Evolutionary conservation across 257 asterid species (phyloP), one percentile per base, ranked within the genome.

Genomic region (Thymus mandschuricus): DNA sequence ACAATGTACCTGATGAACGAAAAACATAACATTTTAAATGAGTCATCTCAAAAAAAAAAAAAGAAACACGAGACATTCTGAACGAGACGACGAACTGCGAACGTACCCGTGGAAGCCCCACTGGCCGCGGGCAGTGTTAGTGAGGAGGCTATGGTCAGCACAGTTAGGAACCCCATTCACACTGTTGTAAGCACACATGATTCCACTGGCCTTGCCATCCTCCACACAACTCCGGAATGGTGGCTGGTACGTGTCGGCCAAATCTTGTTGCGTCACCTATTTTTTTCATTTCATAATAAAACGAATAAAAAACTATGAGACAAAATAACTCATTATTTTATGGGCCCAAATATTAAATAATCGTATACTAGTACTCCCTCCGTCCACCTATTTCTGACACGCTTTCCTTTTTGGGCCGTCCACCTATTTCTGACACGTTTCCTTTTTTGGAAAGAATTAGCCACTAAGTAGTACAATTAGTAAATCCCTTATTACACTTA

Each of bases 171-270:
- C 75, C 0, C 96, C 97, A 69, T 92, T 90, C 3, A 92, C 93
- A 13, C 96, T 75, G 66, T 92, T 92, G 77, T 90, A 92, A 62
- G 98, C 96, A 75, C 98, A 92, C 98, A 92, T 92, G 48, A 92
- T 84, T n/a, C 98, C 97, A 76, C 96, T 92, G 1, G 98, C 98
- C 69, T 66, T 75, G 43, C 85, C 97, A 66, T 92, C 87, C 71
- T 80, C 65, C 45, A 92, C 76, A 73, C 98, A 90, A 12, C 87
- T 85, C 43, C 69, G 74, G 52, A 92, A 92, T 10, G 98, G 97
- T n/a, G 97, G 97, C 71, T 92, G 94, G 81, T 72, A 92, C 55
- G 98, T 86, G 81, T 92, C 98, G 3, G 90, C 93, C 87, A 92
- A 49, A 77, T 92, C 98, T 87, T 92, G 98, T 56, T 71, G 68